These are phyloP conservation scores for Strobilomyces dryophilus DNA, from an alignment of 768 basidiomycete genomes.

Conservation along the genomic window DNA sequence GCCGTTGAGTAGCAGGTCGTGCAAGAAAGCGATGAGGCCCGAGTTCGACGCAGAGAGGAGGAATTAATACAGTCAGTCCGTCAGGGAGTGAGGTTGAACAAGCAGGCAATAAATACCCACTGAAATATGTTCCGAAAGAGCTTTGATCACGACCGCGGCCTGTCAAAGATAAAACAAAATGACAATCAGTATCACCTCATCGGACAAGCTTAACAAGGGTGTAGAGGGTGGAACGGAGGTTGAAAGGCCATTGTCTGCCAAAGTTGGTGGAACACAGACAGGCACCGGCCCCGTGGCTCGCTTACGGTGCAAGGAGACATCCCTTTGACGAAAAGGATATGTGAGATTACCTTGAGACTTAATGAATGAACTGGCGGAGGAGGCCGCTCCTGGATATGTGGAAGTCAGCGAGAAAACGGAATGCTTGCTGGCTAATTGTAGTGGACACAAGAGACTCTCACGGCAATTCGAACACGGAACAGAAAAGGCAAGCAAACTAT, in stretches of 20 bases:
- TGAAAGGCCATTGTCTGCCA: constrained; percentile 25
- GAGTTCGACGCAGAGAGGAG: constrained; percentile 1
- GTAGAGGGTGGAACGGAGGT: constrained; percentile 20
- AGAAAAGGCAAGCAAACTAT: constrained; percentile 37
- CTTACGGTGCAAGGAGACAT: constrained; percentile 5
- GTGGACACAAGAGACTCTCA: constrained; percentile 19
- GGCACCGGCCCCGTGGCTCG: constrained; percentile 24
- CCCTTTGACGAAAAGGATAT: constrained; percentile 6
- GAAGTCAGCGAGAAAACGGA: constrained; percentile 7
- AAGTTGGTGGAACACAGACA: constrained; percentile 15
- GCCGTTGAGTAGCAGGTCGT: constrained; percentile 13
- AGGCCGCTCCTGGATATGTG: constrained; percentile 55
- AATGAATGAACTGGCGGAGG: constrained; percentile 66
- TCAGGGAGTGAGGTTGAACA: constrained; percentile 13
- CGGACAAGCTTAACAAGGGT: constrained; percentile 12
- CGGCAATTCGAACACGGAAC: constrained; percentile 38
- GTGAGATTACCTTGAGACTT: constrained; percentile 45
- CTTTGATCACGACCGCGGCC: constrained; percentile 23
- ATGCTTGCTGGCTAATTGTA: background rate
- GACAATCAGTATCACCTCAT: constrained; percentile 17
- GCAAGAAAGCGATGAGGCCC: constrained; percentile 9
- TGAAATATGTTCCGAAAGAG: constrained; percentile 16
- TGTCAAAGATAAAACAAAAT: constrained; percentile 15
- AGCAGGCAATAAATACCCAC: constrained; percentile 28
- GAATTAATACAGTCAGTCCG: constrained; percentile 13